These are phyloP conservation scores for Knufia petricola DNA, from an alignment of 2,329 filamentous ascomycete species.

Conservation along the genomic window DNA sequence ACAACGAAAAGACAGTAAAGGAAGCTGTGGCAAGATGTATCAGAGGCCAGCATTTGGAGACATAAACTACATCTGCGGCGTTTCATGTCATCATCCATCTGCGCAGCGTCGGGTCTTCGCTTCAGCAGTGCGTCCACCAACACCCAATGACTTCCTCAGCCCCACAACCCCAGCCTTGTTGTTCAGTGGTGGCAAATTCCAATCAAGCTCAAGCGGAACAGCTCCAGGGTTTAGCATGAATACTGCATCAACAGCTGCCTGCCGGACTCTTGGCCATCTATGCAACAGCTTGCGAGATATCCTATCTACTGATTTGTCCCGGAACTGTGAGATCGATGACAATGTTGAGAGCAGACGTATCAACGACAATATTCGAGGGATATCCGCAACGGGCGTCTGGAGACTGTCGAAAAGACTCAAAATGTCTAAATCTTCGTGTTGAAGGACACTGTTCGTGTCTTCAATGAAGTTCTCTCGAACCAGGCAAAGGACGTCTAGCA, in stretches of 20 bases:
- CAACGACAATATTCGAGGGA: constrained; percentile 71
- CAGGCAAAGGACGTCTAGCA: constrained; percentile 68
- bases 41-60: constrained; percentile 49
- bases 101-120: not conserved
- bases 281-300: constrained; percentile 20
- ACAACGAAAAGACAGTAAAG: constrained; percentile 55
- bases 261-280: constrained; percentile 21
- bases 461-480: constrained; percentile 54
- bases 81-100: not conserved
- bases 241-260: constrained; percentile 19
- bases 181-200: constrained; percentile 14
- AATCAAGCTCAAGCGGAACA: constrained; percentile 17
- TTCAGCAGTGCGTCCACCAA: constrained; percentile 9
- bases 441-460: not conserved
- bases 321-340: constrained; percentile 10
- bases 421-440: constrained; percentile 36
- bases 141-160: constrained; percentile 17
- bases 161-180: constrained; percentile 20
- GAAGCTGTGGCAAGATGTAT: constrained; percentile 54
- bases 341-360: constrained; percentile 59
- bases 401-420: constrained; percentile 65
- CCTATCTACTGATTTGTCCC: constrained; percentile 15
- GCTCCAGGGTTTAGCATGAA: constrained; percentile 16
- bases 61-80: constrained; percentile 29
- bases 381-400: constrained; percentile 72